Evolutionary conservation across 1,284 basidiomycete species (phyloP), one percentile per base, ranked within the genome.

Genomic region (Fomitopsis pinicola): DNA sequence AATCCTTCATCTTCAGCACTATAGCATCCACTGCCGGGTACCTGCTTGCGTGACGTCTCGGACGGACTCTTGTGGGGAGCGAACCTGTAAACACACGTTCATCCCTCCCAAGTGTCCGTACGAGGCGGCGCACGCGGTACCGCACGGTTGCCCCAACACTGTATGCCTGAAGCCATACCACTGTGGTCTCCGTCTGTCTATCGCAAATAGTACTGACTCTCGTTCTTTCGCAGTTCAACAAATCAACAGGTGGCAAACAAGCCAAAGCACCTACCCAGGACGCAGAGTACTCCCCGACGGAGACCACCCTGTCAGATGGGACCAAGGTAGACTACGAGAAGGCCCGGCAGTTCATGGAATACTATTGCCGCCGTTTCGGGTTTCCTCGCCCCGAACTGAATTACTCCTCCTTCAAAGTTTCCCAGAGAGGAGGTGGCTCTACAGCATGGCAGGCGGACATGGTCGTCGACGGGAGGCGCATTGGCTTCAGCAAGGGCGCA

Each of bases 301-400:
- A 75, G 28, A 72, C 75, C 40, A 71, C 69, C 5, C 80, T 97
- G 22, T 84, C 86, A 17, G 89, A 95, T 70, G 87, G 87, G 28
- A 81, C 86, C 5, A 68, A 76, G 30, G 82, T 97, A 65, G 80
- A 78, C 7, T 88, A 89, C 55, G 92, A 95, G 61, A 83, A 85
- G 55, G 94, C 95, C 0, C 86, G 91, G 59, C 87, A 86, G 66
- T 98, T 98, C 76, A 95, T 98, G 88, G 95, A 96, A 67, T 98
- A 92, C 71, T 98, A 98, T 72, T 97, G 95, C 73, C 84, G 87
- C 48, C 82, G 87, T 44, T 97, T 89, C 73, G 79, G 80, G 40
- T 96, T 96, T 68, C 81, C 82, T n/a, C 87, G 86, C 67, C 94
- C 95, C 1, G 92, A 95, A 57, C 77, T 98, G 62, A 78, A 82